Percentiles rank a stretch among this genome's conserved stretches.
phyloP scores from a whole-genome alignment of 495 filamentous ascomycete species.

The Penicillium tannophilum region DNA sequence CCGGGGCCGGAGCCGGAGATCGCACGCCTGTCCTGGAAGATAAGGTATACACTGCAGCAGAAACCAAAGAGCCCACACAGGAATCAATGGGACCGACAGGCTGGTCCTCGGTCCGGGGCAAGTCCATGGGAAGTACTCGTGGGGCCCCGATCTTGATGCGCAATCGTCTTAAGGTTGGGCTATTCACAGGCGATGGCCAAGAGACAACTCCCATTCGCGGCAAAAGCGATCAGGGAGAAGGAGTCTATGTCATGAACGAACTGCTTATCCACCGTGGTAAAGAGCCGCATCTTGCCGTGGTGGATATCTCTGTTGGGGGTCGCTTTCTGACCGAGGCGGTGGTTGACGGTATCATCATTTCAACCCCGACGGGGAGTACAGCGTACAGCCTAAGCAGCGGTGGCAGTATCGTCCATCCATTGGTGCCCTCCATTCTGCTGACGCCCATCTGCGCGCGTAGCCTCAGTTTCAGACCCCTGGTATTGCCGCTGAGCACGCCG shows the following conservation, averaged over 20 bases:
- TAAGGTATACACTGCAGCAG: background rate
- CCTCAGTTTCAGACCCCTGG: conserved; percentile 87
- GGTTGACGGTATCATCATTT: conserved; percentile 92
- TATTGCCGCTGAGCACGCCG: conserved; percentile 82
- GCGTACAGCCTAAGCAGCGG: conserved; percentile 92
- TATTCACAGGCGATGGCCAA: conserved; percentile 66
- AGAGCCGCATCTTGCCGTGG: conserved; percentile 84
- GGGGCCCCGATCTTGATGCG: conserved; percentile 80
- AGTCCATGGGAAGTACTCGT: conserved; percentile 75
- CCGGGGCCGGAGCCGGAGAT: conserved; percentile 65
- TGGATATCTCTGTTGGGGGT: conserved; percentile 83
- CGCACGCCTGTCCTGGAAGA: conserved; percentile 40
- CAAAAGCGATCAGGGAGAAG: conserved; percentile 39
- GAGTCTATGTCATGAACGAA: conserved; percentile 92
- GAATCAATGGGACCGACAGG: conserved; percentile 45
- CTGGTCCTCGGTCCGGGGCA: conserved; percentile 76
- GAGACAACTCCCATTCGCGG: conserved; percentile 40
- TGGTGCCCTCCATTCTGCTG: conserved; percentile 82
- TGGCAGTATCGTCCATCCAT: conserved; percentile 92
- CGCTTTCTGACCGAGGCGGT: conserved; percentile 90
- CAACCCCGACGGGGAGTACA: conserved; percentile 90
- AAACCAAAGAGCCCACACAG: background rate
- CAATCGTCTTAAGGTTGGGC: conserved; percentile 79
- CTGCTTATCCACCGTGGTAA: conserved; percentile 88
- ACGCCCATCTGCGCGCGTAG: conserved; percentile 94